Base-by-base conservation (phyloP, 148 eudicot species). In the Rhododendron griersonianum region DNA sequence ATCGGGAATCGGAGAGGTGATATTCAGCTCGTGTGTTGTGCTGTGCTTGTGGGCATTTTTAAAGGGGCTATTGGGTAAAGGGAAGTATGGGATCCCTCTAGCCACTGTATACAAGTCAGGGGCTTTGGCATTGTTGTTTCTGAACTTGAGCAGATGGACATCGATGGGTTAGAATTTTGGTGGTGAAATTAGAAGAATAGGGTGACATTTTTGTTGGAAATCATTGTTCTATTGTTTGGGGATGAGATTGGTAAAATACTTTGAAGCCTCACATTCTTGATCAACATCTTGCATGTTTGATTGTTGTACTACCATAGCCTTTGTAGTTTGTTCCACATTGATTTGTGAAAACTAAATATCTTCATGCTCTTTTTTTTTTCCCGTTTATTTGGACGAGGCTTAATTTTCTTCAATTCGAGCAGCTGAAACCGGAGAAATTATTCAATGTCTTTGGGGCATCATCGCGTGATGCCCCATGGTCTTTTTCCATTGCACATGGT, bases 51-150 rank as follows among this genome's bases (percentile, higher is more conserved):
- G 84, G 79, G 53, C 86, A 67, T 90, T 82, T 51, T 35, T 88
- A 0, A 90, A 83, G 48, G 92, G 90, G 53, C n/a, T 90, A 55
- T 87, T 90, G 35, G 76, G 89, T 41, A 90, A 83, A 78, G 90
- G 90, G 4, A 90, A 87, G 55, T 90, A 86, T 74, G 92, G 92
- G 63, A 88, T 90, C 75, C 92, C 92, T 14, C 33, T 44, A 2
- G 59, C 90, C 2, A 88, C 82, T 8, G 50, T 88, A 45, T 78
- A 35, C 80, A 90, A 90, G 79, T 88, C 90, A 0, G 85, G 87
- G 61, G 87, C 86, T 48, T 73, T 90, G 69, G 86, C 86, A 30
- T 50, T 89, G 7, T 7, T 85, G 50, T 83, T 89, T 71, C 41
- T 89, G 55, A 81, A 82, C 16, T 39, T 78, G 67, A 45, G 85